A percentile compares a stretch with the other conserved stretches of the same genome.
phyloP scores from a whole-genome alignment of 768 basidiomycete genomes.

The Kwoniella bestiolae region DNA sequence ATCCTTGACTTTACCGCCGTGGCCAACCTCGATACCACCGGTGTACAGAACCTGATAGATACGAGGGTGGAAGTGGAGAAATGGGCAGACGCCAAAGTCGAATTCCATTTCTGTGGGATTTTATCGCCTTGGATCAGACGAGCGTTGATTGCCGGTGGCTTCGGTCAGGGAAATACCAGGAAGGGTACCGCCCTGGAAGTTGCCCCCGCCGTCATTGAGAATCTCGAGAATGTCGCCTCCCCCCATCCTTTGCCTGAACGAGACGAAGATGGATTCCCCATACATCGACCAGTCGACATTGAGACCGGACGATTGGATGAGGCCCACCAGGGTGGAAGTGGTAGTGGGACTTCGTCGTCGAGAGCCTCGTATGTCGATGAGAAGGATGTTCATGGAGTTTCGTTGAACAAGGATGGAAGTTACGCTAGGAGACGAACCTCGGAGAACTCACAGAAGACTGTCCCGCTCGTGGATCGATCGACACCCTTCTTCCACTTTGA shows the following conservation, averaged over 20 bases:
- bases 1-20: slow-evolving; percentile 89
- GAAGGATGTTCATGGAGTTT: slow-evolving; percentile 13
- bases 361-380: slow-evolving; percentile 15
- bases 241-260: slow-evolving; percentile 59
- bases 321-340: neutral
- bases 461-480: slow-evolving; percentile 46
- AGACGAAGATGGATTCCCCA: slow-evolving; percentile 25
- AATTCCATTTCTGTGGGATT: slow-evolving; percentile 94
- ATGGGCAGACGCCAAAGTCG: slow-evolving; percentile 71
- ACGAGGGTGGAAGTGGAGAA: slow-evolving; percentile 82
- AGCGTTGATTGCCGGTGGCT: slow-evolving; percentile 76
- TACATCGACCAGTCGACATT: slow-evolving; percentile 30
- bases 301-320: slow-evolving; percentile 9
- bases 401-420: neutral
- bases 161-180: slow-evolving; percentile 68
- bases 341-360: neutral
- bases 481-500: slow-evolving; percentile 81
- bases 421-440: slow-evolving; percentile 2
- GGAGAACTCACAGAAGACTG: slow-evolving; percentile 16
- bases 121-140: slow-evolving; percentile 93
- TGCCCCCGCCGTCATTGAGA: slow-evolving; percentile 67
- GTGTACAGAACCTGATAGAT: slow-evolving; percentile 87
- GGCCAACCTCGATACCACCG: slow-evolving; percentile 87
- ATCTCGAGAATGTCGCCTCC: slow-evolving; percentile 12
- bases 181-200: slow-evolving; percentile 65